Conservation (phyloP, 2,329 filamentous ascomycete species). For the Thielaviopsis cerberus region DNA sequence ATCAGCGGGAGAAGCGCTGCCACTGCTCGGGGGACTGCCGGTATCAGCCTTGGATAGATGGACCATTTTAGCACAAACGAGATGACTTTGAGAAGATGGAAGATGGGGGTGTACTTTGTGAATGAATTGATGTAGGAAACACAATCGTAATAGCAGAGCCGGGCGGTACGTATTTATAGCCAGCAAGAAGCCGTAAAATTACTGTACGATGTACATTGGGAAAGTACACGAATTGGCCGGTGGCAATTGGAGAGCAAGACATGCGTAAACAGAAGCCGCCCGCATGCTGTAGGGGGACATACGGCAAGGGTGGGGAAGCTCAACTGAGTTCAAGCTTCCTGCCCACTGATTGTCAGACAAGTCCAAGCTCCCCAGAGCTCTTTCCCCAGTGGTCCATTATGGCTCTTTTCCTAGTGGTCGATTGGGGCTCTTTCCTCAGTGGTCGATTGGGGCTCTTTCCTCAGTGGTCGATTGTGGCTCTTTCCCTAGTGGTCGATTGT, state of each 20-base stretch:
- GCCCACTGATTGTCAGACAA: too few relatives aligned
- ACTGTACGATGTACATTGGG: neutral
- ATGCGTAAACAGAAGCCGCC: neutral
- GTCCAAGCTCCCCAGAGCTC: too few relatives aligned
- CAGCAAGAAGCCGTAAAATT: neutral
- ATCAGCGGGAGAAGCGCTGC: slow-evolving; percentile 13
- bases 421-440: too few relatives aligned
- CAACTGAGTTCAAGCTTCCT: neutral
- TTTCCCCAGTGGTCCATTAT: too few relatives aligned
- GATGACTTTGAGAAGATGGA: neutral
- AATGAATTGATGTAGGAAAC: neutral
- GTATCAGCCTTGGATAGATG: slow-evolving; percentile 24
- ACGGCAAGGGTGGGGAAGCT: neutral
- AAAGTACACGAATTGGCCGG: neutral
- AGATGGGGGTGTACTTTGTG: neutral
- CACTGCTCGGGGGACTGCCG: slow-evolving; percentile 12
- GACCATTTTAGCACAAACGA: slow-evolving; percentile 23
- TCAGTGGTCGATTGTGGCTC: too few relatives aligned
- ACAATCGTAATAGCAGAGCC: neutral
- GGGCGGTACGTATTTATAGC: neutral
- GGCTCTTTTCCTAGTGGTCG: too few relatives aligned
- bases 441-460: too few relatives aligned
- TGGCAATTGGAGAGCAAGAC: neutral
- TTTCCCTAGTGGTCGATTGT: too few relatives aligned
- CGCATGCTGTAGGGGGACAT: neutral